These are phyloP conservation scores for Cladosporium austrohemisphaericum DNA, from an alignment of 2,329 filamentous ascomycete species.

Conservation along the genomic window DNA sequence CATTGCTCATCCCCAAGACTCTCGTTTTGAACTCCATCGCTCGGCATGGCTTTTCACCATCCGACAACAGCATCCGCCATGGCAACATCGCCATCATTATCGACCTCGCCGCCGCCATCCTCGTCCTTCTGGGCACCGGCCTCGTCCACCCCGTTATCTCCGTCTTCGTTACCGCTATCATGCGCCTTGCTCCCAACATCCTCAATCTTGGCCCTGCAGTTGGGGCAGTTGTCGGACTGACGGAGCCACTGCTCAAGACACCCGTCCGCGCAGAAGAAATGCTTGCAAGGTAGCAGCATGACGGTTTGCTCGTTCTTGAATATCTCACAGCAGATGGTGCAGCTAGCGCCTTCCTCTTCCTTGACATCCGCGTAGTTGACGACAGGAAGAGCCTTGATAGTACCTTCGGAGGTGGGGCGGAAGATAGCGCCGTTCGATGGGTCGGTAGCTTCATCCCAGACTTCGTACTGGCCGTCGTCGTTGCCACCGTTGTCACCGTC, in stretches of 20 bases:
- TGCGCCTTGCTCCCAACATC: not conserved
- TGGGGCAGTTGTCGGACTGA: constrained; percentile 23
- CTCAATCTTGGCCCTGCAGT: constrained; percentile 20
- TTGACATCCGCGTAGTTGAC: constrained; percentile 16
- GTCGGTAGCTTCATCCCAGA: constrained; percentile 26
- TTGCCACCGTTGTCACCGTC: constrained; percentile 10
- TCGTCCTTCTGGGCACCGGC: too few relatives aligned
- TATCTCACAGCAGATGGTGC: constrained; percentile 19
- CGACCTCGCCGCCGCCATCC: too few relatives aligned
- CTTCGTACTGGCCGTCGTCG: constrained; percentile 20
- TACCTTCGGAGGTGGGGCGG: constrained; percentile 19
- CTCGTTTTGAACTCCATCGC: too few relatives aligned
- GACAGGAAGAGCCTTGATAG: constrained; percentile 21
- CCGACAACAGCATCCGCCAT: too few relatives aligned
- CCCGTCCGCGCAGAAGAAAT: constrained; percentile 18
- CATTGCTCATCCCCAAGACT: too few relatives aligned
- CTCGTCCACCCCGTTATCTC: not conserved
- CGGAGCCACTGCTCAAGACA: constrained; percentile 25
- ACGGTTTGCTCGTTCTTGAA: constrained; percentile 19
- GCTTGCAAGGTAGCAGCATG: constrained; percentile 23
- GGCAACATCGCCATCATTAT: too few relatives aligned
- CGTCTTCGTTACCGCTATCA: not conserved
- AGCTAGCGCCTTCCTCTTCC: constrained; percentile 15
- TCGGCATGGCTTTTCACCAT: too few relatives aligned
- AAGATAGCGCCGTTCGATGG: constrained; percentile 18